Percentiles rank a stretch among this genome's conserved stretches.
Conservation (phyloP, 257 asterid species). For the Ilex asprella region DNA sequence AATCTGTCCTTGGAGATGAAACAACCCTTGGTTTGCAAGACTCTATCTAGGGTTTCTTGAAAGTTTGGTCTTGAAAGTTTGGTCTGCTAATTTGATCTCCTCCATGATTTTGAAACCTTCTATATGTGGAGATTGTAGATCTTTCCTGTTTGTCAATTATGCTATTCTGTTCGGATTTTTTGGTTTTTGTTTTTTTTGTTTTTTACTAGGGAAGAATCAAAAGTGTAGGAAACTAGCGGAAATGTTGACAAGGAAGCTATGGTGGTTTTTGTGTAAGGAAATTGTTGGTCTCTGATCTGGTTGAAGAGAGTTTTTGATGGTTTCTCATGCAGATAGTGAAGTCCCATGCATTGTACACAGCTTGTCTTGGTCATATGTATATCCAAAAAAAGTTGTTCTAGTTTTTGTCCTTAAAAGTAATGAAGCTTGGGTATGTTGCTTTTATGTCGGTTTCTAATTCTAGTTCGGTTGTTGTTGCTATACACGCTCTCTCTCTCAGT, state of each 20-base stretch:
- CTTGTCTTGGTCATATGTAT: slow-evolving; percentile 1
- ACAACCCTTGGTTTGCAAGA: slow-evolving; percentile 53
- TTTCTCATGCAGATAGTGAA: background rate
- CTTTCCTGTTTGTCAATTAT: no score
- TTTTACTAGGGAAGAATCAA: background rate
- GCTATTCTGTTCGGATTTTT: no score
- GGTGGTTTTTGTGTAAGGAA: slow-evolving; percentile 6
- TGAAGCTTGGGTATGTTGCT: no score
- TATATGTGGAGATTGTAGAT: slow-evolving; percentile 5
- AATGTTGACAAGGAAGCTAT: slow-evolving; percentile 10
- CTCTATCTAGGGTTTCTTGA: slow-evolving; percentile 32
- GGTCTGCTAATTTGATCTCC: slow-evolving; percentile 15
- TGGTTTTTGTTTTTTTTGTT: no score
- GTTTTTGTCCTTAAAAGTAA: no score
- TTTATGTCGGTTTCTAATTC: background rate
- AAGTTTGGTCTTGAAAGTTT: slow-evolving; percentile 11
- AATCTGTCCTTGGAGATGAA: slow-evolving; percentile 63
- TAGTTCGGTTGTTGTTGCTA: background rate
- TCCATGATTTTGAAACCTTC: slow-evolving; percentile 13
- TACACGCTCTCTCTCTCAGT: background rate
- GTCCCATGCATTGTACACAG: slow-evolving; percentile 3
- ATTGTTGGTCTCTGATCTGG: slow-evolving; percentile 16
- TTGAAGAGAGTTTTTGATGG: slow-evolving; percentile 2
- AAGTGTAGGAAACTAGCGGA: background rate
- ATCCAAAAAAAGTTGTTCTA: no score